Evolutionary conservation across 371 early-diverging fungal genomes (phyloP).

Genomic region (Syncephalastrum sp.): DNA sequence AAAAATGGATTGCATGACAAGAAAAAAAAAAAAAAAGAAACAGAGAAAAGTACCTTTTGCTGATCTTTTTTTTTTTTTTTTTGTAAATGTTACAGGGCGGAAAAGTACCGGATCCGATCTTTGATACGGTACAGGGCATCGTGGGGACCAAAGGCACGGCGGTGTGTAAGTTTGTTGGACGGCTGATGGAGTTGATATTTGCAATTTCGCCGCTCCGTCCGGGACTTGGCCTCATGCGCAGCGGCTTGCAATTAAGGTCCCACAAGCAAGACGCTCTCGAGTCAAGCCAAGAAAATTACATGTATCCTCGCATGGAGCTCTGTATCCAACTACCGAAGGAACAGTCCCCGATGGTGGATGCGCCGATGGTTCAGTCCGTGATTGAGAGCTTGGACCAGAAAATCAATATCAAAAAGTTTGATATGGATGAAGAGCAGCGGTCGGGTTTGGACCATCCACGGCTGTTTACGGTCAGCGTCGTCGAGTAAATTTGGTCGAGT

Average conservation of each 20-base stretch:
- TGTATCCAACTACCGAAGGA: conserved; percentile 12
- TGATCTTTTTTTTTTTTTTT: no score
- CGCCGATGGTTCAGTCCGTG: conserved; percentile 50
- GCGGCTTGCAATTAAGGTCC: conserved; percentile 19
- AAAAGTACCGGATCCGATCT: conserved; percentile 44
- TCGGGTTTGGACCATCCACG: conserved; percentile 7
- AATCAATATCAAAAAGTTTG: conserved; percentile 63
- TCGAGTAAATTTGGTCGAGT: conserved; percentile 2
- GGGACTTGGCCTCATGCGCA: conserved; percentile 32
- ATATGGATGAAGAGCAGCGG: conserved; percentile 22
- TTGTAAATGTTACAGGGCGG: conserved; percentile 37
- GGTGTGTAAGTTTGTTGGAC: conserved; percentile 43
- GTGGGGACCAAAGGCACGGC: conserved; percentile 40
- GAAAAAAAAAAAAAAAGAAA: no score
- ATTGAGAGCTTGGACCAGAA: conserved; percentile 80
- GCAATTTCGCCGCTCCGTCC: conserved; percentile 42
- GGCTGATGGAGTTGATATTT: conserved; percentile 46
- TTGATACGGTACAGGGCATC: conserved; percentile 33
- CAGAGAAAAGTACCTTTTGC: no score
- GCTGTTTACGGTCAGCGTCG: conserved; percentile 14
- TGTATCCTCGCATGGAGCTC: conserved; percentile 13
- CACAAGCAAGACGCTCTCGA: background rate
- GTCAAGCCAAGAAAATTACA: conserved; percentile 4
- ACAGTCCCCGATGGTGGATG: conserved; percentile 9
- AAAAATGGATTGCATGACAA: no score